Conservation (phyloP, 2,329 filamentous ascomycete species). For the Leptosphaerulina australis region DNA sequence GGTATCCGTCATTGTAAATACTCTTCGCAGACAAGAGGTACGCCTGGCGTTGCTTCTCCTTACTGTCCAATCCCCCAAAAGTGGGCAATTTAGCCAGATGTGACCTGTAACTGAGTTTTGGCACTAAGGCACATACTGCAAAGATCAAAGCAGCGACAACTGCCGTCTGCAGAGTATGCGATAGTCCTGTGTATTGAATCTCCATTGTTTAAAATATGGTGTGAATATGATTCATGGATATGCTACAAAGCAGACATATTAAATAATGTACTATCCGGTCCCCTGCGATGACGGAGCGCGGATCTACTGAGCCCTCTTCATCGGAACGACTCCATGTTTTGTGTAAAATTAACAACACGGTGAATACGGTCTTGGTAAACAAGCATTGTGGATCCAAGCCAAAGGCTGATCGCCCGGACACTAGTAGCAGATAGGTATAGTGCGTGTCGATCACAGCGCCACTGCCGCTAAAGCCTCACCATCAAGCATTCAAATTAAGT, state of each 20-base stretch:
- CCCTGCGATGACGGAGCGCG: neutral
- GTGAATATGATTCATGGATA: neutral
- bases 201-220: conserved; percentile 23
- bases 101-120: conserved; percentile 28
- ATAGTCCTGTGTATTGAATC: conserved; percentile 23
- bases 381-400: conserved; percentile 16
- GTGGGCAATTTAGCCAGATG: conserved; percentile 38
- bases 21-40: conserved; percentile 32
- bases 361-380: conserved; percentile 17
- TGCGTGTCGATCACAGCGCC: neutral
- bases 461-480: neutral
- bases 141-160: conserved; percentile 35
- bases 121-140: conserved; percentile 26
- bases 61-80: conserved; percentile 12
- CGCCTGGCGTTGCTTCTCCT: conserved; percentile 31
- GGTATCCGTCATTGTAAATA: conserved; percentile 38
- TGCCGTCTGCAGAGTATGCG: conserved; percentile 32
- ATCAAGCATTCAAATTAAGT: neutral
- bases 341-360: conserved; percentile 12
- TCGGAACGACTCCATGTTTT: conserved; percentile 1
- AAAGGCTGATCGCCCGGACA: neutral
- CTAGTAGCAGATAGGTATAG: conserved; percentile 10
- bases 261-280: neutral
- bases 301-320: neutral
- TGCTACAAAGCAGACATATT: neutral